A percentile compares a stretch with the other conserved stretches of the same genome.
Conservation (phyloP, 2,329 filamentous ascomycete genomes). For the Diplodia corticola region DNA sequence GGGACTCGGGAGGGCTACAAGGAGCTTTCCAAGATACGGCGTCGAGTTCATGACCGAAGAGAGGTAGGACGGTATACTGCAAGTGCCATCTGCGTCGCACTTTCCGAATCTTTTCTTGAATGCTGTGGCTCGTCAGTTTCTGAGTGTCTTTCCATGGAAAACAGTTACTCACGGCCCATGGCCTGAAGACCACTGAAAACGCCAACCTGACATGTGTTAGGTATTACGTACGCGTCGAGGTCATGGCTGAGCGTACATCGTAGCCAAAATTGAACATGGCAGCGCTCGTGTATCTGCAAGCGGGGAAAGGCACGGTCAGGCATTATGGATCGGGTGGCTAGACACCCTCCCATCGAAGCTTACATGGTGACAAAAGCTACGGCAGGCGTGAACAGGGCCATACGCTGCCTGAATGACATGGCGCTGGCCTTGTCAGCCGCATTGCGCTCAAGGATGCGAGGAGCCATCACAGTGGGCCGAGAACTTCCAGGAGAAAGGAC, state of each 20-base stretch:
- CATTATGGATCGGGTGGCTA: not conserved
- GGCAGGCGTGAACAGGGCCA: conserved; percentile 14
- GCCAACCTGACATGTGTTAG: conserved; percentile 7
- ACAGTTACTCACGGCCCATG: not conserved
- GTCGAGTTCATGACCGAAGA: conserved; percentile 20
- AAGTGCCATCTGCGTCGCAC: conserved; percentile 10
- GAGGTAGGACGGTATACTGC: conserved; percentile 7
- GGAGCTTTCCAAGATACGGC: conserved; percentile 15
- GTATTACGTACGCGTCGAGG: too few relatives aligned
- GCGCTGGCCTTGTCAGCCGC: conserved; percentile 6
- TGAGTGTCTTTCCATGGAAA: not conserved
- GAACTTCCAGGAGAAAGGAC: not conserved
- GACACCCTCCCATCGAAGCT: not conserved
- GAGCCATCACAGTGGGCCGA: not conserved
- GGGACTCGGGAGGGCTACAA: not conserved
- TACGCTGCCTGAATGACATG: conserved; percentile 3
- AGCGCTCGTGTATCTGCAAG: conserved; percentile 14
- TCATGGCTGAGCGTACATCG: not conserved
- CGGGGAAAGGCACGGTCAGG: not conserved
- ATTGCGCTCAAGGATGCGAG: not conserved
- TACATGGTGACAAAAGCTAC: conserved; percentile 19
- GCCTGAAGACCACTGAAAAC: conserved; percentile 16
- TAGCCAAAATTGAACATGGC: conserved; percentile 21
- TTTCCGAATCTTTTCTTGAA: conserved; percentile 13
- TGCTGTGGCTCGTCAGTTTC: not conserved